Evolutionary conservation across 441 rosid species (phyloP), one percentile per base, ranked within the genome.

Genomic region (Erodium chrysanthum): DNA sequence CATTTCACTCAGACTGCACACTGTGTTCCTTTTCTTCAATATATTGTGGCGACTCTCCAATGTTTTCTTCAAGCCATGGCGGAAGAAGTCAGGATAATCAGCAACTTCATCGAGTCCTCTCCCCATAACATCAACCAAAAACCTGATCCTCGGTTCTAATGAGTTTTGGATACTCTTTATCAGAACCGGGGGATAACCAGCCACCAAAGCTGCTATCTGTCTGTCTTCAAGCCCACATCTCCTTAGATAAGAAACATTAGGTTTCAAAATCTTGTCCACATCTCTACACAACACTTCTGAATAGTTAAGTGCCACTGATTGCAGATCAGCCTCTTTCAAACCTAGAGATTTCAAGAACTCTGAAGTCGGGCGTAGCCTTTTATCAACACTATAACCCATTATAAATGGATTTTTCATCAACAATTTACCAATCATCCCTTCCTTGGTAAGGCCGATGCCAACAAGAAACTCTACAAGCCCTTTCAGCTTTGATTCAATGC

Each of bases 231-330:
- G 84, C 42, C 97, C 97, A 52, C 86, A 80, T 65, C 82, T 74
- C 71, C 58, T 75, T 58, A 94, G 72, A 76, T 77, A 89, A 7
- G 66, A 58, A 64, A 75, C 74, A 70, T 94, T 91, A 64, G 92
- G 92, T 52, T 72, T 86, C 68, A 94, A 79, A 68, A 76, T 80
- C 83, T 86, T 91, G 66, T 72, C 65, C 71, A 74, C 92, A 63
- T 94, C 98, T 75, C 97, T 85, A 69, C 97, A 88, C 76, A 91
- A 62, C 72, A 94, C 78, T 70, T 91, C 88, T 33, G 97, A 96
- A 70, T 80, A 88, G 80, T 78, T 94, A 73, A 86, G 52, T 64
- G 83, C 80, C 56, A 86, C 85, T 0, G 74, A 77, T 78, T 73
- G 88, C 77, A 94, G 80, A 76, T 84, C 86, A 56, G 69, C 69